A percentile compares a stretch with the other conserved stretches of the same genome.
Conservation (phyloP, 2,329 filamentous ascomycete genomes). For the Proliferodiscus dingleyae region DNA sequence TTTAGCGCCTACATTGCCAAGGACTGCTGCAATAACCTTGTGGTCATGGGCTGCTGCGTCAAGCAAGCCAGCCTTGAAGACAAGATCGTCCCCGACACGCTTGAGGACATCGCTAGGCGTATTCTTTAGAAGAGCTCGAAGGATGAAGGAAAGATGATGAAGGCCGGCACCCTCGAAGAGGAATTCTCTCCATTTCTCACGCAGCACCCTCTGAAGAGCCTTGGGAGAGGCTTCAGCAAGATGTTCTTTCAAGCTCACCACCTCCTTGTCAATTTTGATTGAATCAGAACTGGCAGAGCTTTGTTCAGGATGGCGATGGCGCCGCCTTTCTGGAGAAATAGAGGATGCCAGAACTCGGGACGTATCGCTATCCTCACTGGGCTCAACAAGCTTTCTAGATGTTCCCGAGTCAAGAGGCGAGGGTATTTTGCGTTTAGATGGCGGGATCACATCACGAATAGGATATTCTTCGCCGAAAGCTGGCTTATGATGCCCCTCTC, state of each 20-base stretch:
- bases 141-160: slow-evolving; percentile 23
- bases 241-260: slow-evolving; percentile 16
- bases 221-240: slow-evolving; percentile 17
- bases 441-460: no score
- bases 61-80: slow-evolving; percentile 18
- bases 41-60: slow-evolving; percentile 11
- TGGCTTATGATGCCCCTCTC: no score
- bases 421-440: no score
- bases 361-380: no score
- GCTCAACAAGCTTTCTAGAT: no score
- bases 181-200: slow-evolving; percentile 8
- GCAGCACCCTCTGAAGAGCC: slow-evolving; percentile 20
- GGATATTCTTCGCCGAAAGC: no score
- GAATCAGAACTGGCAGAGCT: neutral
- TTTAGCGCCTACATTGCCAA: slow-evolving; percentile 11
- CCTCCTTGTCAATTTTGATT: slow-evolving; percentile 15
- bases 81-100: slow-evolving; percentile 17
- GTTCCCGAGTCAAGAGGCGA: neutral
- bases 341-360: neutral
- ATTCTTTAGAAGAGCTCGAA: slow-evolving; percentile 27
- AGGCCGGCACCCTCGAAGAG: slow-evolving; percentile 21
- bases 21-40: slow-evolving; percentile 14
- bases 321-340: slow-evolving; percentile 1
- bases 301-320: neutral
- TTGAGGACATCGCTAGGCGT: slow-evolving; percentile 15